A percentile compares a stretch with the other conserved stretches of the same genome.
Conservation (phyloP, 768 basidiomycete genomes). For the Kwoniella shandongensis region DNA sequence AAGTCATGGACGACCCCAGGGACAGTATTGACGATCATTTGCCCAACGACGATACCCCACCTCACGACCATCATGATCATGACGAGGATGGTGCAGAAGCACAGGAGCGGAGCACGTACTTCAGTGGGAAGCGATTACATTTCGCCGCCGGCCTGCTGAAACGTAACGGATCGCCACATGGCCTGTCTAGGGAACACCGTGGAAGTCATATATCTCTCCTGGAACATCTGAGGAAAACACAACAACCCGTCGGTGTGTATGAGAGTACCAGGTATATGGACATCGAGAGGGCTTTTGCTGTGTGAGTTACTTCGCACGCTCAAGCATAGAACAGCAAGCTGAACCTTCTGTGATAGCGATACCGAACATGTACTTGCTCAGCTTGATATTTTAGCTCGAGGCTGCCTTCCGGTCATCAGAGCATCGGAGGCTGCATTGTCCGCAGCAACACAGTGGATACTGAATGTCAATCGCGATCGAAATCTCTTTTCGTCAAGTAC, state of each 20-base stretch:
- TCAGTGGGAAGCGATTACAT: slow-evolving; percentile 16
- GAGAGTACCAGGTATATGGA: slow-evolving; percentile 51
- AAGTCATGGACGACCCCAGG: slow-evolving; percentile 10
- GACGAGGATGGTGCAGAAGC: slow-evolving; percentile 9
- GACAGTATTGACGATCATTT: slow-evolving; percentile 10
- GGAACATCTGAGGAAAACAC: slow-evolving; percentile 41
- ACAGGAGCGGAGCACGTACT: slow-evolving; percentile 16
- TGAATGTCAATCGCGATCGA: slow-evolving; percentile 30
- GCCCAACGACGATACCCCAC: slow-evolving; percentile 6
- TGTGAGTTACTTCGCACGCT: slow-evolving; percentile 20
- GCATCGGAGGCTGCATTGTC: slow-evolving; percentile 23
- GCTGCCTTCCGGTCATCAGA: slow-evolving; percentile 33
- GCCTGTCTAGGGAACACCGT: slow-evolving; percentile 13
- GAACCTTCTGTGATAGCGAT: slow-evolving; percentile 28
- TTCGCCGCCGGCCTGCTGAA: slow-evolving; percentile 20
- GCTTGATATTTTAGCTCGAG: slow-evolving; percentile 38
- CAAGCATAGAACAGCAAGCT: not conserved
- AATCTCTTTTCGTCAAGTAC: slow-evolving; percentile 10
- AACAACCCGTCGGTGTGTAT: slow-evolving; percentile 50
- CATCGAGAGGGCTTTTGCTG: slow-evolving; percentile 37
- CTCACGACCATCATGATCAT: slow-evolving; percentile 10
- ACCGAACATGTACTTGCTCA: slow-evolving; percentile 39
- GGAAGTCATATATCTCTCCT: slow-evolving; percentile 43
- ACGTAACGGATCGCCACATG: slow-evolving; percentile 21
- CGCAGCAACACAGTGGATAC: slow-evolving; percentile 30